These are phyloP conservation scores for Phytophthora lateralis DNA, from an alignment of 352 stramenopile genomes.

Conservation along the genomic window DNA sequence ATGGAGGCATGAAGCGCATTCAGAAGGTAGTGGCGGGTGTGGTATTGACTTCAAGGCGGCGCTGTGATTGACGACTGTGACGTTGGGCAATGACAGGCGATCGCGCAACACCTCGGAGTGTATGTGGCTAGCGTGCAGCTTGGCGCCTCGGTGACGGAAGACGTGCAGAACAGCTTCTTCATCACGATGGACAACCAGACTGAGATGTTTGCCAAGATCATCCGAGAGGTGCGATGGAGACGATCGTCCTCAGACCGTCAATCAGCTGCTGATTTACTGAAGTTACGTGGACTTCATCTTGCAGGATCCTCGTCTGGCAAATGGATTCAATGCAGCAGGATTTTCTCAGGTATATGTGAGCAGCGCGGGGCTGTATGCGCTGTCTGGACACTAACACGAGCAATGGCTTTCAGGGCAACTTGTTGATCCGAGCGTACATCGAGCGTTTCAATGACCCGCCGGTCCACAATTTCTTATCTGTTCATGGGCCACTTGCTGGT, in stretches of 20 bases:
- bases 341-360: conserved; percentile 84
- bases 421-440: conserved; percentile 95
- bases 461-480: conserved; percentile 90
- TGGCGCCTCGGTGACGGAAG: conserved; percentile 76
- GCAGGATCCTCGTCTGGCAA: conserved; percentile 78
- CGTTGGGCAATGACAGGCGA: conserved; percentile 38
- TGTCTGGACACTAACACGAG: neutral
- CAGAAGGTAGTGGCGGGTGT: conserved; percentile 51
- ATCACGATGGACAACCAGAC: conserved; percentile 92
- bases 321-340: conserved; percentile 94
- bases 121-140: conserved; percentile 92
- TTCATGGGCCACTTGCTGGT: conserved; percentile 92
- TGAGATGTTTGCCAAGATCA: conserved; percentile 87
- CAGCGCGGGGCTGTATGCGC: neutral
- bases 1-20: conserved; percentile 89
- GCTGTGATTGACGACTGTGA: neutral
- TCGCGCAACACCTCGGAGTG: conserved; percentile 74
- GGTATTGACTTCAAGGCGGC: neutral
- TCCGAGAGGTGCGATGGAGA: conserved; percentile 56
- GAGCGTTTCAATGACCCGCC: conserved; percentile 92
- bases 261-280: conserved; percentile 7
- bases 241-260: conserved; percentile 1
- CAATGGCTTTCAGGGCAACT: conserved; percentile 66
- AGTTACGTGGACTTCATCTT: neutral
- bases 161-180: conserved; percentile 95